phyloP scores from a whole-genome alignment of 768 basidiomycete genomes.

The Lyophyllum atratum region DNA sequence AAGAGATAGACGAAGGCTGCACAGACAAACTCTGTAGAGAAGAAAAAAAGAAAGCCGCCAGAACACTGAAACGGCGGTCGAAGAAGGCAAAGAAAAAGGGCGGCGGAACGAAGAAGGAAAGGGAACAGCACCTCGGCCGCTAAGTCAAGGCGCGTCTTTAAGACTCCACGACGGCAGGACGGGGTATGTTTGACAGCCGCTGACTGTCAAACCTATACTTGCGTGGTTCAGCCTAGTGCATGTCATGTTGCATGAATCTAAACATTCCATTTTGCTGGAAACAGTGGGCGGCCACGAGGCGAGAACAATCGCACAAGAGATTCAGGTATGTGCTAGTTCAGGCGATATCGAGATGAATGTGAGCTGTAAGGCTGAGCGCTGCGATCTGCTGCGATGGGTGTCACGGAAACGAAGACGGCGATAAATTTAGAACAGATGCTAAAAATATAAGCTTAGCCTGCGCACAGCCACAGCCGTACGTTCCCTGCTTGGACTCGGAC shows the following conservation, averaged over 20 bases:
- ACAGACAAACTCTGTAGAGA: conserved; percentile 13
- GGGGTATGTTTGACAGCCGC: conserved; percentile 5
- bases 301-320: neutral
- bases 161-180: neutral
- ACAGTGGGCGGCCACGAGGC: neutral
- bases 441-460: neutral
- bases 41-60: conserved; percentile 29
- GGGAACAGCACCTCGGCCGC: conserved; percentile 15
- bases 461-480: neutral
- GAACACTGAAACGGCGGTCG: conserved; percentile 27
- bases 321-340: neutral
- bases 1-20: conserved; percentile 14
- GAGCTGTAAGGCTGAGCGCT: neutral
- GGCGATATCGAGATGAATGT: neutral
- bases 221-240: neutral
- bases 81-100: conserved; percentile 14
- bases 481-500: too few relatives aligned
- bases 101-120: conserved; percentile 14
- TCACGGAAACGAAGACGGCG: neutral
- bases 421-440: neutral
- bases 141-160: neutral
- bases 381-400: neutral
- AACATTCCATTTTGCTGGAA: neutral
- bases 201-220: conserved; percentile 2
- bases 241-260: neutral